Evolutionary conservation across 2,329 filamentous ascomycete species (phyloP), one percentile per base, ranked within the genome.

Genomic region (Sporothrix humicola): DNA sequence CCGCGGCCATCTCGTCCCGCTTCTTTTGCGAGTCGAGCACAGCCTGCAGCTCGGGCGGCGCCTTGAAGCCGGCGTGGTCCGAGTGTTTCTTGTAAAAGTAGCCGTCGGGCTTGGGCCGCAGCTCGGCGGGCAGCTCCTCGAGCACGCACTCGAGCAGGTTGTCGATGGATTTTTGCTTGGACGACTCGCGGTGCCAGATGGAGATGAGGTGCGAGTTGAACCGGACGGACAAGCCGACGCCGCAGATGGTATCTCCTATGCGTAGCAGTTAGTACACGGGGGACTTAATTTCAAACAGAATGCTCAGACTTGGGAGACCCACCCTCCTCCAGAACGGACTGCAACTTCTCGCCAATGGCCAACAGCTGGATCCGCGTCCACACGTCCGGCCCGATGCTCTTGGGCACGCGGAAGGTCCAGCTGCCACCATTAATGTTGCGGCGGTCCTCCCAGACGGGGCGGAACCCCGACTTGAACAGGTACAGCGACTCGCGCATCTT

Each of bases 331-430:
- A 97, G 85, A 17, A 89, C 91, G 76, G 88, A 86, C 83, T 96
- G 92, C 76, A 97, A 84, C 79, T 91, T 88, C 85, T 97, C 93
- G 48, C 93, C 93, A 75, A 96, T 93, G 48, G 93, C 93, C 81
- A 96, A 87, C 80, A 95, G 84, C 83, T 94, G 89, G 75, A 97
- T 87, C 80, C 91, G 90, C 78, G 91, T 94, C 93, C 92, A 98
- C 80, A 93, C 92, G 78, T 91, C 91, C 2, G 90, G 88, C 6
- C 89, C 89, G 52, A 88, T 87, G 75, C 86, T 87, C 85, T 97
- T 97, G 76, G 91, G 90, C 61, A 98, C 91, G 69, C 95, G 91
- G 83, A 98, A 97, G 26, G 94, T 97, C 94, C 94, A 98, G 81
- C 92, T 92, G 69, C 95, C 95, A 71, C 95, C 95, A 75, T 90